Evolutionary conservation across 1,284 basidiomycete genomes (phyloP).

Genomic region (Ceratobasidium theobromae): DNA sequence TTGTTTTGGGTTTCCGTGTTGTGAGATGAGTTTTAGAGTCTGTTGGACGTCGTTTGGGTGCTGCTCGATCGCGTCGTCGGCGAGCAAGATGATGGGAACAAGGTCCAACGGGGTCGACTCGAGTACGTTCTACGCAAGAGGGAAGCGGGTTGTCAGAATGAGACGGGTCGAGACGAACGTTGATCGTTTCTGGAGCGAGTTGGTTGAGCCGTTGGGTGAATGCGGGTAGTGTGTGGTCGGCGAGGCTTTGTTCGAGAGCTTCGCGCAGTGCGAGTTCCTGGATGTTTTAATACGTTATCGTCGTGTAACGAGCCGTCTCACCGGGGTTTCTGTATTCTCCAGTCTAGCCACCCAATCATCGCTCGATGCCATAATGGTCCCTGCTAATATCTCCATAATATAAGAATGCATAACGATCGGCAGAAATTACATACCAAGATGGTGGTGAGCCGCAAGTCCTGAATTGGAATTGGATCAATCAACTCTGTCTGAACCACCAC

Average conservation of each 20-base stretch:
- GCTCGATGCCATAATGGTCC: too few relatives aligned
- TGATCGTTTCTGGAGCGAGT: not conserved
- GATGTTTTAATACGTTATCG: too few relatives aligned
- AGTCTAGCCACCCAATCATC: too few relatives aligned
- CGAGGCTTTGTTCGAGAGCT: slow-evolving; percentile 4
- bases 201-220: not conserved
- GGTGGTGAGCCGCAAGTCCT: too few relatives aligned
- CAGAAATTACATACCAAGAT: too few relatives aligned
- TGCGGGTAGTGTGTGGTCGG: not conserved
- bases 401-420: too few relatives aligned
- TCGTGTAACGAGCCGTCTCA: too few relatives aligned
- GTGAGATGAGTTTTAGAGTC: not conserved
- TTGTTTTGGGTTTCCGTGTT: slow-evolving; percentile 21
- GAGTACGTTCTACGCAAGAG: slow-evolving; percentile 2
- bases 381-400: too few relatives aligned
- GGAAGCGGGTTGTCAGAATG: not conserved
- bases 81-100: not conserved
- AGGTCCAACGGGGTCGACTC: slow-evolving; percentile 20
- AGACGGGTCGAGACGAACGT: not conserved
- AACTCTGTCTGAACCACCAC: too few relatives aligned
- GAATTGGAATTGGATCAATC: too few relatives aligned
- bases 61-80: not conserved
- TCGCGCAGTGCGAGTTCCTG: too few relatives aligned
- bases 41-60: not conserved
- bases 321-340: too few relatives aligned